Base-by-base conservation (phyloP, 495 filamentous ascomycete genomes). In the Lineolata rhizophorae region DNA sequence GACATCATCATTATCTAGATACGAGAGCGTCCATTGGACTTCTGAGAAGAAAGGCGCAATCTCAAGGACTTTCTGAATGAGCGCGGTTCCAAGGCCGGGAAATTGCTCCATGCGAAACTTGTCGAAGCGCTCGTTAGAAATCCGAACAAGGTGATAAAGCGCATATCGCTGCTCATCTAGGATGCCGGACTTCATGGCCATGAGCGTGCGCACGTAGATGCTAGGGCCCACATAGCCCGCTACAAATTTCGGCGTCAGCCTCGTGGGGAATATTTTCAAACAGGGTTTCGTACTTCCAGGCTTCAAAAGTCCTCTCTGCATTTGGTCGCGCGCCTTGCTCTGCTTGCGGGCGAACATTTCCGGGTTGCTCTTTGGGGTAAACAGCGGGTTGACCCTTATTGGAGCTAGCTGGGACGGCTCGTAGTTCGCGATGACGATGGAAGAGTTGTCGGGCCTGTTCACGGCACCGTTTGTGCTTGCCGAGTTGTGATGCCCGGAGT, bases 21-120 rank as follows among this genome's bases (percentile, higher is more conserved):
- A 85, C 6, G 66, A 61, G 19, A 90, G 60, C 21, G 74, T 62
- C 78, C 78, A 92, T 15, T 73, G 64, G n/a, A 85, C 65, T 20
- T 80, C 59, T 40, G 79, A 85, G 52, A 78, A 85, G 2, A 91
- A 52, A 14, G 57, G 62, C 32, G 70, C 71, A 24, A 87, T 58
- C 29, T 76, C 66, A 13, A 91, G 58, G 3, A 76, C 67, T 45
- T 82, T 85, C 41, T 78, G 72, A 41, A 92, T 75, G 16, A 99
- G 60, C 9, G 76, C 76, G 47, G 95, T 87, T 1, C 80, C 80
- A 21, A 99, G 60, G 20, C 81, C 70, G n/a, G 76, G 72, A 44
- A 92, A 94, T 2, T 72, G 70, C 35, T 92, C 84, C 36, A 93
- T 93, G 39, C 77, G 76, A 52, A 90, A 93, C 46, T 93, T 92